Conservation (phyloP, 75 land plant species). For the Chamaecyparis obtusa region DNA sequence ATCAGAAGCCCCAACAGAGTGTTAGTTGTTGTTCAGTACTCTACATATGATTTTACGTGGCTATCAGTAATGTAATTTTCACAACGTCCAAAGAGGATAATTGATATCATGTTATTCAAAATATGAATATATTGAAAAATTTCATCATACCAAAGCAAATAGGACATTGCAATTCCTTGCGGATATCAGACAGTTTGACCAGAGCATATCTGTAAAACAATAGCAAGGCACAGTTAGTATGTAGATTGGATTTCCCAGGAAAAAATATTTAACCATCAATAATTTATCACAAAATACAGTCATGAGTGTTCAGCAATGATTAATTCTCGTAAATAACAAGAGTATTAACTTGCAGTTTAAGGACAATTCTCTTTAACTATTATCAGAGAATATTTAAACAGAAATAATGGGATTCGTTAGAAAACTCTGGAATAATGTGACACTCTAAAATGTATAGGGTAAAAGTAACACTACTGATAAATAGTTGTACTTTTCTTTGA, state of each 20-base stretch:
- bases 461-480: neutral
- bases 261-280: neutral
- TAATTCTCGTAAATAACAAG: neutral
- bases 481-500: neutral
- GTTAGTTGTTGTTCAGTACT: neutral
- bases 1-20: no score
- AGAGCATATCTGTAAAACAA: conserved; percentile 31
- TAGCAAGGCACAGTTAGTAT: neutral
- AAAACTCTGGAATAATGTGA: no score
- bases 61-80: neutral
- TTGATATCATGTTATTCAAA: neutral
- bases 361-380: neutral
- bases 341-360: neutral
- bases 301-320: neutral
- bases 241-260: neutral
- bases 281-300: neutral
- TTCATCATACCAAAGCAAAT: conserved; percentile 50
- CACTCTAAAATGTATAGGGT: neutral
- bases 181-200: conserved; percentile 44
- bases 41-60: neutral
- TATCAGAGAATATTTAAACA: neutral
- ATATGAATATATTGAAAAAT: neutral
- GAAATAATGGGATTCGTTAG: neutral
- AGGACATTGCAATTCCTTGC: conserved; percentile 68
- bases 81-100: neutral